A percentile compares a stretch with the other conserved stretches of the same genome.
Conservation (phyloP, 2,329 filamentous ascomycete genomes). For the Tolypocladium ovalisporum region DNA sequence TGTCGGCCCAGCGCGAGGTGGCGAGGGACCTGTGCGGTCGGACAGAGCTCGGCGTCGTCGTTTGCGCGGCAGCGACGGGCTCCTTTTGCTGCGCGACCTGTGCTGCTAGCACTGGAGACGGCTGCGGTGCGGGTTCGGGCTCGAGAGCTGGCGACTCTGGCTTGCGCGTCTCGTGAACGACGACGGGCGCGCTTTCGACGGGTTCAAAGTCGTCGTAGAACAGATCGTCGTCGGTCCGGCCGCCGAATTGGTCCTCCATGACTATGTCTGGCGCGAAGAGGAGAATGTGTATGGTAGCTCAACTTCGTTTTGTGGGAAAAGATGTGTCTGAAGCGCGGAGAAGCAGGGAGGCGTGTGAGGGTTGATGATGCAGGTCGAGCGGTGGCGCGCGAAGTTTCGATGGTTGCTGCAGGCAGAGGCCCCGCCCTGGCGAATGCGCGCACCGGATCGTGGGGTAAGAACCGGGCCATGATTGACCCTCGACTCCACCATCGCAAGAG, state of each 20-base stretch:
- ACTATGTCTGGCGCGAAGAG: neutral
- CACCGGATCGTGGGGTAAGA: neutral
- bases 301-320: too few species aligned
- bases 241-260: slow-evolving; percentile 53
- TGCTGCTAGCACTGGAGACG: neutral
- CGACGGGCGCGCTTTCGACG: slow-evolving; percentile 25
- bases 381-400: neutral
- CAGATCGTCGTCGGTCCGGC: slow-evolving; percentile 50
- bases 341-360: neutral
- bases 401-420: neutral
- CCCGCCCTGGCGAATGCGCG: neutral
- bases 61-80: neutral
- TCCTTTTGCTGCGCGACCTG: neutral
- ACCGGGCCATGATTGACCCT: too few species aligned
- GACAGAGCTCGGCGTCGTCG: neutral
- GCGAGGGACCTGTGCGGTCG: slow-evolving; percentile 13
- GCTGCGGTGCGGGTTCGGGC: slow-evolving; percentile 7
- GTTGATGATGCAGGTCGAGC: neutral
- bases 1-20: slow-evolving; percentile 21
- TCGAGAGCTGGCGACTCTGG: slow-evolving; percentile 7
- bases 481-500: neutral
- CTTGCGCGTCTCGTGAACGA: slow-evolving; percentile 9
- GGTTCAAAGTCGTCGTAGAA: slow-evolving; percentile 54
- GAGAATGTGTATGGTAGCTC: too few species aligned
- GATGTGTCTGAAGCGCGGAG: neutral